These are phyloP conservation scores for Coix lacrymajobi DNA, from an alignment of 176 grass and related monocot genomes.

Conservation along the genomic window DNA sequence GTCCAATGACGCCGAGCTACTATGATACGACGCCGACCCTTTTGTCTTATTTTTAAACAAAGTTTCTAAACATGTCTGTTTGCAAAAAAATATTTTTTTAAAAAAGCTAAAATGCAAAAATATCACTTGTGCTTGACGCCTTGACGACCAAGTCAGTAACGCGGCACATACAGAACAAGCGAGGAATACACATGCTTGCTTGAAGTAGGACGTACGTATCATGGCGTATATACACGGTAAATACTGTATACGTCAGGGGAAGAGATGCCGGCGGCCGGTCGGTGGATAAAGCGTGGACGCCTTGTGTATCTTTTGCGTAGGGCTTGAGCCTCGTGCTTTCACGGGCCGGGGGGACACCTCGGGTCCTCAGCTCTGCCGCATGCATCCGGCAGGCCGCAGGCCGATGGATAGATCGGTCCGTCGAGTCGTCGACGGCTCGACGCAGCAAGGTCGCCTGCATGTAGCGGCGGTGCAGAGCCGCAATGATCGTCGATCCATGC, in stretches of 20 bases:
- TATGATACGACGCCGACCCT: too few species aligned
- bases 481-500: background rate
- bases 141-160: too few species aligned
- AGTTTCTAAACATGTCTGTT: too few species aligned
- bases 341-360: background rate
- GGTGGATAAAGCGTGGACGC: slow-evolving; percentile 19
- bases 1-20: too few species aligned
- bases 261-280: background rate
- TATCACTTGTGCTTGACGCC: too few species aligned
- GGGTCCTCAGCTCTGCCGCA: background rate
- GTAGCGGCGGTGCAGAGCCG: background rate
- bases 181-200: background rate
- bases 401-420: background rate
- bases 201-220: background rate
- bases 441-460: background rate
- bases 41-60: too few species aligned
- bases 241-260: background rate
- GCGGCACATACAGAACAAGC: background rate
- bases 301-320: slow-evolving; percentile 6
- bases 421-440: background rate
- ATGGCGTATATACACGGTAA: background rate
- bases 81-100: too few species aligned
- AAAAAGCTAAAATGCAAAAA: too few species aligned
- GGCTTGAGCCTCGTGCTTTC: slow-evolving; percentile 3
- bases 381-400: background rate